Conservation (phyloP, 129 eudicot species). For the Flaveria brownii region DNA sequence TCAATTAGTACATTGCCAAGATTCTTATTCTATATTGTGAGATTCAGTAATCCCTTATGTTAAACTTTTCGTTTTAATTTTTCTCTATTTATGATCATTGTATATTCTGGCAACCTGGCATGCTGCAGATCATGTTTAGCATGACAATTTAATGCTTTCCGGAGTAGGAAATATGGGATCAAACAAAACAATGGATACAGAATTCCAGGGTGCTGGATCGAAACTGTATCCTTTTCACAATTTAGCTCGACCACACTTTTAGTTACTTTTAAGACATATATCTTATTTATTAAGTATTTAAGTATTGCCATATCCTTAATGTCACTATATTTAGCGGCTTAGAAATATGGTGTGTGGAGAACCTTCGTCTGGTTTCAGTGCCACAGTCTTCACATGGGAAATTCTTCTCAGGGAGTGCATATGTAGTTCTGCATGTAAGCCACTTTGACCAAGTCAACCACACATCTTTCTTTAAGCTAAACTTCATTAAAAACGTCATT, state of each 20-base stretch:
- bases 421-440: conserved; percentile 57
- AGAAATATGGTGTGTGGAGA: conserved; percentile 72
- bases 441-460: conserved; percentile 18
- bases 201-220: conserved; percentile 66
- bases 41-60: not conserved
- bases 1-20: conserved; percentile 12
- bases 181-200: conserved; percentile 45
- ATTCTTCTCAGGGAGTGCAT: conserved; percentile 66
- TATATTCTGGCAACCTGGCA: conserved; percentile 21
- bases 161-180: conserved; percentile 35
- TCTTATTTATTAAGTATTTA: conserved; percentile 3
- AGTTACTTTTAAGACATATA: not conserved
- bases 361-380: conserved; percentile 55
- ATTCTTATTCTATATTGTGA: not conserved
- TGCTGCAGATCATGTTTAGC: conserved; percentile 33
- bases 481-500: not conserved
- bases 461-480: not conserved
- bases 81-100: not conserved
- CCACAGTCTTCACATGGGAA: conserved; percentile 66
- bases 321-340: conserved; percentile 51
- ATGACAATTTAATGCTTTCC: conserved; percentile 16
- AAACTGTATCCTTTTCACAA: conserved; percentile 58
- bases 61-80: not conserved
- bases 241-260: not conserved
- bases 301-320: conserved; percentile 29